A percentile compares a stretch with the other conserved stretches of the same genome.
Evolutionary conservation across 148 eudicot genomes (phyloP).

Genomic region (Pharnaceum exiguum): DNA sequence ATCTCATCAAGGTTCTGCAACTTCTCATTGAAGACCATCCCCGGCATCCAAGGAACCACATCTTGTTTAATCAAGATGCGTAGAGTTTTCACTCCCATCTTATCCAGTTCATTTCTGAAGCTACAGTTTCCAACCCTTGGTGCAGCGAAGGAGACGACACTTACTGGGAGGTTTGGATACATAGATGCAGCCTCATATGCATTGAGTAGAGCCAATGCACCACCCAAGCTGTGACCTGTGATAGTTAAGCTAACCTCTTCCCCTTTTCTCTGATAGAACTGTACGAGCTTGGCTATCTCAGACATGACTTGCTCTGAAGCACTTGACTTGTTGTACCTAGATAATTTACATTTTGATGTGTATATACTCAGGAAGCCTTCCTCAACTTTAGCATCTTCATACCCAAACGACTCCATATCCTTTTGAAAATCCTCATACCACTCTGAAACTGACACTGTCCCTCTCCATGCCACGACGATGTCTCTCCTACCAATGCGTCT

Average conservation of each 20-base stretch:
- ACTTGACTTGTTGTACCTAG: constrained; percentile 59
- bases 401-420: constrained; percentile 46
- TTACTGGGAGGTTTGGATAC: constrained; percentile 40
- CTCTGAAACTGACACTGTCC: constrained; percentile 64
- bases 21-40: constrained; percentile 54
- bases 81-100: constrained; percentile 51
- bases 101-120: constrained; percentile 52
- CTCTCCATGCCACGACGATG: constrained; percentile 66
- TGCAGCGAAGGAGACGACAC: constrained; percentile 63
- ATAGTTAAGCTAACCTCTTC: constrained; percentile 70
- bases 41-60: constrained; percentile 62
- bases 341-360: constrained; percentile 32
- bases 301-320: constrained; percentile 64
- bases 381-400: constrained; percentile 57
- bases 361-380: constrained; percentile 68
- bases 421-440: constrained; percentile 72
- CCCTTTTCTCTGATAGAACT: constrained; percentile 30
- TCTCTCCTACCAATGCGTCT: constrained; percentile 57
- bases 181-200: constrained; percentile 59
- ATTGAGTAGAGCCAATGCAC: constrained; percentile 55
- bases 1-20: constrained; percentile 54
- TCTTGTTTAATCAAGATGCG: constrained; percentile 61
- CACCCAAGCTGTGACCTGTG: constrained; percentile 88
- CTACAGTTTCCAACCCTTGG: constrained; percentile 75
- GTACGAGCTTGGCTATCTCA: constrained; percentile 39